Conservation (phyloP, 2,329 filamentous ascomycete species). For the Exophiala spinifera region DNA sequence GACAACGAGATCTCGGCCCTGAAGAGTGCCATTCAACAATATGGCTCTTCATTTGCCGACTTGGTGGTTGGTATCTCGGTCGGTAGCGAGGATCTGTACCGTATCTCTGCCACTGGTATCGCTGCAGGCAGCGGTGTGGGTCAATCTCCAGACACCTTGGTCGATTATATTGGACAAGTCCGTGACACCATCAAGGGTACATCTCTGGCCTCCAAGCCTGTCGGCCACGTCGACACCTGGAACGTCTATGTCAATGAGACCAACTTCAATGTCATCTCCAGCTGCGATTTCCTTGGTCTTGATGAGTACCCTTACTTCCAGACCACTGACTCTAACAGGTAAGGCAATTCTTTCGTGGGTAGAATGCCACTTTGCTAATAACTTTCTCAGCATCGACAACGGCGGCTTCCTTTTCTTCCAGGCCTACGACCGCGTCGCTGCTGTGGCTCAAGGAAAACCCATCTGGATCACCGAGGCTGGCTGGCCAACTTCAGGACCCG, state of each 20-base stretch:
- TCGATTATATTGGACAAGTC: slow-evolving; percentile 68
- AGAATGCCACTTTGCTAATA: too few species aligned
- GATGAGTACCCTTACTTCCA: slow-evolving; percentile 86
- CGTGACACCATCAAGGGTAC: slow-evolving; percentile 63
- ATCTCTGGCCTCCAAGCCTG: slow-evolving; percentile 52
- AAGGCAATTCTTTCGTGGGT: too few species aligned
- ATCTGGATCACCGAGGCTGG: slow-evolving; percentile 65
- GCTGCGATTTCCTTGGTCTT: slow-evolving; percentile 75
- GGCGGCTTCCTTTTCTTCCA: slow-evolving; percentile 66
- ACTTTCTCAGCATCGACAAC: slow-evolving; percentile 51
- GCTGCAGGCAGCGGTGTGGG: slow-evolving; percentile 62
- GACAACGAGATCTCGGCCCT: slow-evolving; percentile 73
- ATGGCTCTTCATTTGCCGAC: slow-evolving; percentile 62
- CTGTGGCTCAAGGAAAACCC: slow-evolving; percentile 56
- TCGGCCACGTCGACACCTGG: slow-evolving; percentile 92
- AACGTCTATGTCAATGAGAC: slow-evolving; percentile 76
- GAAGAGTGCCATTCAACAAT: slow-evolving; percentile 63
- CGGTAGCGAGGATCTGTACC: slow-evolving; percentile 83
- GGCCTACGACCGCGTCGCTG: slow-evolving; percentile 60
- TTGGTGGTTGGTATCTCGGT: slow-evolving; percentile 79
- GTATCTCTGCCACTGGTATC: slow-evolving; percentile 68
- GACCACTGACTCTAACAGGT: slow-evolving; percentile 45
- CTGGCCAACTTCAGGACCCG: slow-evolving; percentile 58
- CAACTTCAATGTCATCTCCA: slow-evolving; percentile 58
- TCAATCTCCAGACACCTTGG: slow-evolving; percentile 59